Conservation (phyloP, 2,329 filamentous ascomycete species). For the Curvularia sp. region DNA sequence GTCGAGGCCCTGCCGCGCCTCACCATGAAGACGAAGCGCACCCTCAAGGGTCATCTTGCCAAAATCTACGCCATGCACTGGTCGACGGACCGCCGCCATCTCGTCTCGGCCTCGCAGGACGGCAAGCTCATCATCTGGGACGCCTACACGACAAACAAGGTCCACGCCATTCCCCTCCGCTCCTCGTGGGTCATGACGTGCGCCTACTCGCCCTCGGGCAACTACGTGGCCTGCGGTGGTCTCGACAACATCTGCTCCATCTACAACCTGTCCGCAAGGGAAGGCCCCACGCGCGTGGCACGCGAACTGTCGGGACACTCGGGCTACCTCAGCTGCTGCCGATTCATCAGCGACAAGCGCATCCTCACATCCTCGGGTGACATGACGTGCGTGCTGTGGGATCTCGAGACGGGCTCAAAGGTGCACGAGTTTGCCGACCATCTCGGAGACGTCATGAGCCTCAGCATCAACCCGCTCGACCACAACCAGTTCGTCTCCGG, state of each 20-base stretch:
- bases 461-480: conserved; percentile 98
- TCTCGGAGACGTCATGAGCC: conserved; percentile 98
- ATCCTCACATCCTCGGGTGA: conserved; percentile 98
- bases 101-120: conserved; percentile 97
- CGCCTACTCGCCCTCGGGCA: conserved; percentile 96
- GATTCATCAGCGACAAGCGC: conserved; percentile 97
- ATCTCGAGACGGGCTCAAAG: conserved; percentile 97
- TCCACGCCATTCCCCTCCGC: conserved; percentile 94
- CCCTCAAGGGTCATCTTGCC: conserved; percentile 94
- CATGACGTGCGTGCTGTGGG: conserved; percentile 99
- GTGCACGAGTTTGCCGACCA: conserved; percentile 98
- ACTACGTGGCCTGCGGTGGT: conserved; percentile 98
- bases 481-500: conserved; percentile 99
- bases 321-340: conserved; percentile 96
- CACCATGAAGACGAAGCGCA: conserved; percentile 96
- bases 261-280: conserved; percentile 96
- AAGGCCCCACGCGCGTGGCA: conserved; percentile 95
- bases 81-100: conserved; percentile 96
- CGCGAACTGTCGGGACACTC: conserved; percentile 96
- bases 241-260: conserved; percentile 99
- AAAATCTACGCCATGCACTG: conserved; percentile 99
- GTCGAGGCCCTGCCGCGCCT: conserved; percentile 92
- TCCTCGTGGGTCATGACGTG: conserved; percentile 99
- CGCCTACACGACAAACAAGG: conserved; percentile 99
- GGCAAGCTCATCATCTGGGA: conserved; percentile 99